Base-by-base conservation (phyloP, 495 filamentous ascomycete species). In the Penicillium silybi region DNA sequence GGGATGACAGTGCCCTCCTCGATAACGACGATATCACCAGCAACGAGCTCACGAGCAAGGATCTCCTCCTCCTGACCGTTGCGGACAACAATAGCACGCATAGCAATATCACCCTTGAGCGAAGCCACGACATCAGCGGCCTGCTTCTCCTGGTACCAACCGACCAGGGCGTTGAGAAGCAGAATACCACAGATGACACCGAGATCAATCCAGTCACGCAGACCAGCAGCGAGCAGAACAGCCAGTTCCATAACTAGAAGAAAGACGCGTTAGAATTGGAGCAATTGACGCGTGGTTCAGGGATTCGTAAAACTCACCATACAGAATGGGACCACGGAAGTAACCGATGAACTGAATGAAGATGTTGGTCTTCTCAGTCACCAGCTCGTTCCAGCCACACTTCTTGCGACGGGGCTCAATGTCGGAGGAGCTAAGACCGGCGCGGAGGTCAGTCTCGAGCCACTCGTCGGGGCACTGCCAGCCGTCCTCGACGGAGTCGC, bases 121-220 rank as follows among this genome's bases (percentile, higher is more conserved):
- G 75, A 81, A 49, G 86, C 86, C 53, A 92, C 88, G 59, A 92
- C 86, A 69, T 92, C 88, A 53, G 86, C 87, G 53, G 88, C 88
- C 73, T 89, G 86, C 73, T 89, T 90, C 69, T 92, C 88, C 68
- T 92, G 87, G 69, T 90, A 92, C 81, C 86, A 92, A 74, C 87
- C 87, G 65, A 90, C 87, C 46, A 77, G 64, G 50, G 88, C 88
- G 74, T 92, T 92, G 51, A 92, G 84, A 60, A 85, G 59, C 29
- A 92, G 74, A 70, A 92, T 92, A 78, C 84, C 88, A 62, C 86
- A 85, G 70, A 91, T 91, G 65, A 91, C 86, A 80, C 87, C 87
- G 51, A 90, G 81, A 80, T 91, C 87, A 56, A 91, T 85, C 85
- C 86, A 91, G 73, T 89, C 86, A 64, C 80, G 80, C 53, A 91